Evolutionary conservation across 73 alveolate genomes (phyloP), one percentile per base, ranked within the genome.

Genomic region (Blepharisma stoltei): DNA sequence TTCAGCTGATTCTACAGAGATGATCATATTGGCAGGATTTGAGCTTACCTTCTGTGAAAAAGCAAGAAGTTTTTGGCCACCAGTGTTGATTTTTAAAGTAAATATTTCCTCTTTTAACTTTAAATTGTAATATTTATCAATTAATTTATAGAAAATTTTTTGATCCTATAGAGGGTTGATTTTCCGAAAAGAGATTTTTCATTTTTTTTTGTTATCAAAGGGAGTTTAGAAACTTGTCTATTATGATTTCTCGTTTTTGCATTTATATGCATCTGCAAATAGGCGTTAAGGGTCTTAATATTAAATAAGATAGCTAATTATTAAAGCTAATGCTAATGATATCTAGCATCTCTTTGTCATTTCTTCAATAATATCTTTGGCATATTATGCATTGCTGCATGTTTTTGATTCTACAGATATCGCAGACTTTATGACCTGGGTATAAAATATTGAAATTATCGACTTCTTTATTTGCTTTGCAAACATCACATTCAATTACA

Each of bases 341-440:
- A 71, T 82, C 77, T 45, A 79, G 67, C 27, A 71, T 23, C 0
- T 55, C 83, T 76, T 73, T 71, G 6, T 76, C 53, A 82, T 76
- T 76, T 73, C 76, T 70, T 27, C 53, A 70, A 82, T 82, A 82
- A 54, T 71, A 83, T 54, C 76, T 65, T 38, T 27, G 80, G 6
- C 90, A 86, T 78, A 78, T 70, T 44, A 81, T 83, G 78, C 78
- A 82, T 55, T 78, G 78, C 55, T 71, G 82, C 43, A 82, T 67
- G 21, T 75, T 46, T 45, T 83, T 76, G 4, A 83, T 77, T 6
- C 71, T 78, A 49, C 80, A 78, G 41, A 70, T 60, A 14, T 71
- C 49, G 66, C 41, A 32, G 41, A 32, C 3, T 32, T 32, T 3
- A 32, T 32, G 41, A 0, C 3, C 41, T 1, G 41, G 41, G 41